Evolutionary conservation across 495 filamentous ascomycete genomes (phyloP).

Genomic region (Lepraria neglecta): DNA sequence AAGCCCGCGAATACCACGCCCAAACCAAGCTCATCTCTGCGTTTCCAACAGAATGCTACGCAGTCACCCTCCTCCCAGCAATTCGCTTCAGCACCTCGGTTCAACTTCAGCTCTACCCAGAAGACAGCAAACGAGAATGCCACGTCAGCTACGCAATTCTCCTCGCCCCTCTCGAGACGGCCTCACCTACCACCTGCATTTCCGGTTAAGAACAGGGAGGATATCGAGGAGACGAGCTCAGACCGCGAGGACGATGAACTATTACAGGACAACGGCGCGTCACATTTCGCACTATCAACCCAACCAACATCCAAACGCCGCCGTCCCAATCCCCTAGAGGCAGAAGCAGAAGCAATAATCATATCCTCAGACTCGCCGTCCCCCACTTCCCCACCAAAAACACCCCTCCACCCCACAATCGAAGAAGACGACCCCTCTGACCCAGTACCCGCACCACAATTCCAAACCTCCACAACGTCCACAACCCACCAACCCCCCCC

Average conservation of each 20-base stretch:
- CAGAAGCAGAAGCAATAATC: slow-evolving; percentile 11
- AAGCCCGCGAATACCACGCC: background rate
- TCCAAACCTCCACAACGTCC: background rate
- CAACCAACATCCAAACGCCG: slow-evolving; percentile 13
- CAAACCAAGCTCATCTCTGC: slow-evolving; percentile 15
- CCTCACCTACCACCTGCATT: background rate
- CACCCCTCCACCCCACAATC: slow-evolving; percentile 13
- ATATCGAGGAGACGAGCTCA: slow-evolving; percentile 17
- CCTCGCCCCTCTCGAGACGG: slow-evolving; percentile 4
- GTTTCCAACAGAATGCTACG: slow-evolving; percentile 12
- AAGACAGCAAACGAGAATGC: slow-evolving; percentile 6
- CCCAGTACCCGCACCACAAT: background rate
- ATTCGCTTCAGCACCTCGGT: slow-evolving; percentile 14
- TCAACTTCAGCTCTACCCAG: slow-evolving; percentile 12
- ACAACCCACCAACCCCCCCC: background rate
- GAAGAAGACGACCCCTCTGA: background rate
- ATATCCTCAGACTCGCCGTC: slow-evolving; percentile 15
- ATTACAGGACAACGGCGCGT: background rate
- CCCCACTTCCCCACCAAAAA: slow-evolving; percentile 8
- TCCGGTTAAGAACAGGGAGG: background rate
- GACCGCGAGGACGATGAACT: slow-evolving; percentile 8
- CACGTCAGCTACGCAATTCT: background rate
- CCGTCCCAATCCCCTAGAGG: slow-evolving; percentile 11
- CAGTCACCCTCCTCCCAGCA: slow-evolving; percentile 6
- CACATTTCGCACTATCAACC: background rate